Evolutionary conservation across 768 basidiomycete species (phyloP).

Genomic region (Tylopilus balloui): DNA sequence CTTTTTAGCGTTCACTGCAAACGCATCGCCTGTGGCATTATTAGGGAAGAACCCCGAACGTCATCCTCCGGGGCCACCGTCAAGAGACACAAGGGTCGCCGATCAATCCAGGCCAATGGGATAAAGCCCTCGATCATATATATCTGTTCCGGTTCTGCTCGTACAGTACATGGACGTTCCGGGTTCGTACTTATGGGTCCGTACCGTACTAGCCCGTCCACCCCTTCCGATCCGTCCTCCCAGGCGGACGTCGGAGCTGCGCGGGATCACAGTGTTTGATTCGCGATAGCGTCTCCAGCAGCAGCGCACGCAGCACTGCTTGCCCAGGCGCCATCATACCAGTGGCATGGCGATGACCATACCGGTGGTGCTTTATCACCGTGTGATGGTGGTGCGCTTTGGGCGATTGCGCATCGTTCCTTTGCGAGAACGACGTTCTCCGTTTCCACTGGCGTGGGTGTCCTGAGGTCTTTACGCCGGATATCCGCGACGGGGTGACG

Average conservation of each 20-base stretch:
- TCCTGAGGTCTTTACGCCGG: neutral
- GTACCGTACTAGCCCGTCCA: neutral
- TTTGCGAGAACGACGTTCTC: neutral
- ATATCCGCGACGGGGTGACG: neutral
- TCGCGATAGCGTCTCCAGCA: neutral
- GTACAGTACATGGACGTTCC: neutral
- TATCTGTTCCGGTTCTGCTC: neutral
- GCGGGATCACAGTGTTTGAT: slow-evolving; percentile 6
- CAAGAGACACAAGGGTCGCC: neutral
- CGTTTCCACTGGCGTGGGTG: neutral
- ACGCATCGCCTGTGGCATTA: slow-evolving; percentile 3
- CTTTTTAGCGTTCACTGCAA: neutral
- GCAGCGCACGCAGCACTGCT: neutral
- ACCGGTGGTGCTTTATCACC: neutral
- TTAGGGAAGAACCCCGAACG: slow-evolving; percentile 8
- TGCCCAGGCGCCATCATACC: neutral
- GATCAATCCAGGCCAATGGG: slow-evolving; percentile 1
- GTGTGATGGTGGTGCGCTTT: neutral
- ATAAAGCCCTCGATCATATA: slow-evolving; percentile 10
- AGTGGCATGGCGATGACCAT: slow-evolving; percentile 1
- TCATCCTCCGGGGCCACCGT: neutral
- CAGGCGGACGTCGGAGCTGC: slow-evolving; percentile 11
- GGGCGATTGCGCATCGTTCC: neutral
- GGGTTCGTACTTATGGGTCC: neutral
- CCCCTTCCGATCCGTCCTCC: neutral